Evolutionary conservation across 2,329 filamentous ascomycete genomes (phyloP).

Genomic region (Xylariaceae sp.): DNA sequence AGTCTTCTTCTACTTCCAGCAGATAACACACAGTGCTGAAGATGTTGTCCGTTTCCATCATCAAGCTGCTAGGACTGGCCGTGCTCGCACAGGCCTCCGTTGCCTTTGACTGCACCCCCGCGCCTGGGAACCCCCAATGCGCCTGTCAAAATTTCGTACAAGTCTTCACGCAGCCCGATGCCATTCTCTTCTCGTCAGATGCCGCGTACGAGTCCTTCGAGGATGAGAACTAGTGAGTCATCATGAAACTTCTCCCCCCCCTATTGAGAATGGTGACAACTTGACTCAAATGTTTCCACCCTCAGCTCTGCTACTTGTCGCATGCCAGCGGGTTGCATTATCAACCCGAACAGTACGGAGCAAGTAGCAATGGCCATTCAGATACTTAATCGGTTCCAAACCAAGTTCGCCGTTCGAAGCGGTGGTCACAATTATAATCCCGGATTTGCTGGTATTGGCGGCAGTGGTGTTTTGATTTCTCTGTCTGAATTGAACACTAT

Average conservation of each 20-base stretch:
- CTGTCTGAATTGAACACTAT: slow-evolving; percentile 33
- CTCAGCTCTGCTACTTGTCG: slow-evolving; percentile 18
- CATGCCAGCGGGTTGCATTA: slow-evolving; percentile 25
- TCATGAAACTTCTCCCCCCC: neutral
- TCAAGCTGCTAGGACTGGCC: neutral
- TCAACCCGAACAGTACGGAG: slow-evolving; percentile 21
- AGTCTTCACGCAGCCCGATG: slow-evolving; percentile 10
- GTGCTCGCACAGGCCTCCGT: neutral
- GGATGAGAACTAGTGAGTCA: slow-evolving; percentile 19
- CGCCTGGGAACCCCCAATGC: slow-evolving; percentile 4
- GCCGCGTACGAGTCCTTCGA: slow-evolving; percentile 13
- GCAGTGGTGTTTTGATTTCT: slow-evolving; percentile 33
- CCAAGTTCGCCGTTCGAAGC: slow-evolving; percentile 26
- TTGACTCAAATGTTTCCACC: neutral
- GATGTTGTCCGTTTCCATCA: slow-evolving; percentile 16
- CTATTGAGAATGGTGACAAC: neutral
- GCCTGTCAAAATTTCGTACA: slow-evolving; percentile 14
- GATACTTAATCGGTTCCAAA: slow-evolving; percentile 17
- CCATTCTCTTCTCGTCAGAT: slow-evolving; percentile 15
- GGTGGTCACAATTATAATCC: slow-evolving; percentile 30
- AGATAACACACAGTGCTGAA: too few relatives aligned
- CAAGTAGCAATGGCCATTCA: slow-evolving; percentile 23
- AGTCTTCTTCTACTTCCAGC: too few relatives aligned
- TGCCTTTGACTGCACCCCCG: neutral
- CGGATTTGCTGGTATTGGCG: slow-evolving; percentile 26